Percentiles rank a stretch among this genome's conserved stretches.
These are phyloP conservation scores for Blastobotrys aristatus DNA, from an alignment of 1,139 yeast species.

Conservation along the genomic window DNA sequence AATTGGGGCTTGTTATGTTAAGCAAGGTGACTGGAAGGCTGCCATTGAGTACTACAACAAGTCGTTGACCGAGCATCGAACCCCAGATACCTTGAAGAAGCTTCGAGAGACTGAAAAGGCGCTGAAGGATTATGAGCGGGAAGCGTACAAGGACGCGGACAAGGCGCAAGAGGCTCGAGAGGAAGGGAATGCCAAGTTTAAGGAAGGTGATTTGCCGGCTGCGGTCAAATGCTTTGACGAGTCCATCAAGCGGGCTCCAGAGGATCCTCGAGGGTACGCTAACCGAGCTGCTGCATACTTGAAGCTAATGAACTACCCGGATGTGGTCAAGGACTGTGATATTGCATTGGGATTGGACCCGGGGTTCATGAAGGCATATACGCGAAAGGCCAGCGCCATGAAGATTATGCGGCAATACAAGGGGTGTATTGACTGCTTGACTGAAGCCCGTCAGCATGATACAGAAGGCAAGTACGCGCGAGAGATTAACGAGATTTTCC, in stretches of 20 bases:
- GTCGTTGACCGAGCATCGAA: conserved; percentile 94
- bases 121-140: conserved; percentile 69
- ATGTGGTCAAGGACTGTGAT: conserved; percentile 90
- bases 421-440: conserved; percentile 75
- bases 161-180: conserved; percentile 95
- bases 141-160: conserved; percentile 77
- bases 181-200: conserved; percentile 83
- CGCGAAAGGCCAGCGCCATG: conserved; percentile 94
- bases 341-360: conserved; percentile 86
- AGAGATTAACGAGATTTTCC: conserved; percentile 80
- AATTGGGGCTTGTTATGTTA: conserved; percentile 76
- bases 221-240: conserved; percentile 95
- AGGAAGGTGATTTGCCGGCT: conserved; percentile 92
- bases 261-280: conserved; percentile 94
- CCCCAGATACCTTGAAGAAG: conserved; percentile 87
- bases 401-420: conserved; percentile 86
- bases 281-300: conserved; percentile 97
- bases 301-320: conserved; percentile 95
- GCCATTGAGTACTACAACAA: conserved; percentile 83
- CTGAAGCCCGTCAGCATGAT: conserved; percentile 72
- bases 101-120: conserved; percentile 85
- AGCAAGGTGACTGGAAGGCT: conserved; percentile 61
- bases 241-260: conserved; percentile 93
- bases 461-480: conserved; percentile 53
- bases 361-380: conserved; percentile 84